A percentile compares a stretch with the other conserved stretches of the same genome.
Evolutionary conservation across 306 rosid genomes (phyloP).

Genomic region (Mucuna pruriens): DNA sequence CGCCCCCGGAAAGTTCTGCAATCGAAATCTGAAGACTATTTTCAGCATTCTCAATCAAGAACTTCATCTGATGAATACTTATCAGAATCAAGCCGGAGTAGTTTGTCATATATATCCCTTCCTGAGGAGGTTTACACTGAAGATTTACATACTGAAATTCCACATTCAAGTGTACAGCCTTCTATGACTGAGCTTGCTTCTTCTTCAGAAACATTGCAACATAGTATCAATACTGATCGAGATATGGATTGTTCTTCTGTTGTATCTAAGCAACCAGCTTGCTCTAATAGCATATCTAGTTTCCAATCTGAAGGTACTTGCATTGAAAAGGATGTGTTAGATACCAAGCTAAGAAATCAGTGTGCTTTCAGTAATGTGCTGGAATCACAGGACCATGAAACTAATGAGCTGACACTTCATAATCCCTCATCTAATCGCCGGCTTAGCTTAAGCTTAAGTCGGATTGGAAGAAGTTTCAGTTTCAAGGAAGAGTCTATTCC

Average conservation of each 20-base stretch:
- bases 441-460: slow-evolving; percentile 73
- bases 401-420: slow-evolving; percentile 46
- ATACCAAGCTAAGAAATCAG: slow-evolving; percentile 37
- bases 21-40: slow-evolving; percentile 44
- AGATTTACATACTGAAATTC: slow-evolving; percentile 53
- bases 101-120: slow-evolving; percentile 56
- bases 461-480: slow-evolving; percentile 86
- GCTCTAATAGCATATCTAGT: slow-evolving; percentile 44
- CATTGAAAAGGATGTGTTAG: slow-evolving; percentile 37
- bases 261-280: slow-evolving; percentile 35
- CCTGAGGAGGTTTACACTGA: slow-evolving; percentile 47
- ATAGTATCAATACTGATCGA: slow-evolving; percentile 35
- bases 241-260: slow-evolving; percentile 46
- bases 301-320: slow-evolving; percentile 39
- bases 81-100: slow-evolving; percentile 51
- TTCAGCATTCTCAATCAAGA: slow-evolving; percentile 44
- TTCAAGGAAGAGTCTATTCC: slow-evolving; percentile 76
- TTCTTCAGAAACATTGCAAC: slow-evolving; percentile 39
- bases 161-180: slow-evolving; percentile 54
- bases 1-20: slow-evolving; percentile 52
- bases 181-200: slow-evolving; percentile 41
- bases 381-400: slow-evolving; percentile 49
- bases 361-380: slow-evolving; percentile 36
- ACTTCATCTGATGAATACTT: slow-evolving; percentile 46
- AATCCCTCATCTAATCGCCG: slow-evolving; percentile 61